phyloP scores from a whole-genome alignment of 306 rosid genomes.

The Fragaria iinumae region DNA sequence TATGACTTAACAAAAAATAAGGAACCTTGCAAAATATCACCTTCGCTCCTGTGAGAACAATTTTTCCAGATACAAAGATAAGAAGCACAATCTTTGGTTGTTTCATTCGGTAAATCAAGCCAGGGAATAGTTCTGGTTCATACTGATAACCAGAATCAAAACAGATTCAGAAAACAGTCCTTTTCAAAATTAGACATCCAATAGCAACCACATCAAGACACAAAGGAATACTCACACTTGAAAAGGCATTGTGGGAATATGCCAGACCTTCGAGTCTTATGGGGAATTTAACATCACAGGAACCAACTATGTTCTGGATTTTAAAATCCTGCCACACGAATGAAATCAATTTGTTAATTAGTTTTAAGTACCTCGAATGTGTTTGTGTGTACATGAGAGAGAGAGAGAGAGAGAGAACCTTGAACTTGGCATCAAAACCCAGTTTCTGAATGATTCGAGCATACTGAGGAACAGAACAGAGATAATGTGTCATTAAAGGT shows the following conservation, averaged over 20 bases:
- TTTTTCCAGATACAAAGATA: conserved; percentile 91
- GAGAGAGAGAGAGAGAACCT: conserved; percentile 40
- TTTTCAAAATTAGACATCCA: background rate
- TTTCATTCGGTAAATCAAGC: conserved; percentile 93
- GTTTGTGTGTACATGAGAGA: background rate
- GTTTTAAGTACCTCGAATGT: background rate
- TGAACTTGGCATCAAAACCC: conserved; percentile 81
- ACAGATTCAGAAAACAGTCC: background rate
- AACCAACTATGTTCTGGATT: conserved; percentile 92
- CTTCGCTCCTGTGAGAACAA: conserved; percentile 97
- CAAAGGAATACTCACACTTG: conserved; percentile 56
- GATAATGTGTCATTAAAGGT: background rate
- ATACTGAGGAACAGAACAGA: conserved; percentile 49
- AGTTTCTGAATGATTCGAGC: conserved; percentile 93
- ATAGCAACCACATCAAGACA: background rate
- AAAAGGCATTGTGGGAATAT: conserved; percentile 86
- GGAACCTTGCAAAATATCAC: conserved; percentile 32
- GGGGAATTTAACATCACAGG: conserved; percentile 91
- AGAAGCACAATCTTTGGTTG: conserved; percentile 95
- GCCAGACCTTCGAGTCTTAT: conserved; percentile 93
- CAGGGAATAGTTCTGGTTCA: conserved; percentile 97
- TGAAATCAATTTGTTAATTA: background rate
- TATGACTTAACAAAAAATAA: background rate
- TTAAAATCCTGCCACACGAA: conserved; percentile 57
- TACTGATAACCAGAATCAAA: conserved; percentile 44